phyloP scores from a whole-genome alignment of 352 stramenopile genomes.

The Sclerospora graminicola region DNA sequence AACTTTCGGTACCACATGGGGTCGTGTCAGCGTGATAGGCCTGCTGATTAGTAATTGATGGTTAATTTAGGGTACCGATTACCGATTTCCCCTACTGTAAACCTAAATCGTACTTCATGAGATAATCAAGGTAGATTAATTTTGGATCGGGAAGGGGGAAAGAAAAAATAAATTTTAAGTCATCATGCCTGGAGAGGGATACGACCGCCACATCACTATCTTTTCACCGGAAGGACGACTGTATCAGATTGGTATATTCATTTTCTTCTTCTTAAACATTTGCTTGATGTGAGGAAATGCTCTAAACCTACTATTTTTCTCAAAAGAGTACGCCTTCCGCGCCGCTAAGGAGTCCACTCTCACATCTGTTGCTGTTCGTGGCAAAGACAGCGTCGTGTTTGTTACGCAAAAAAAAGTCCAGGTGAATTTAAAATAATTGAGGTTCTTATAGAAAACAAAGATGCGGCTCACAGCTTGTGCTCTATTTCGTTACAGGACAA shows the following conservation, averaged over 20 bases:
- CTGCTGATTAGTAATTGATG: too few species aligned
- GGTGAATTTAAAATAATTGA: slow-evolving; percentile 24
- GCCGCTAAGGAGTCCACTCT: slow-evolving; percentile 89
- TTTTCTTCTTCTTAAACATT: neutral
- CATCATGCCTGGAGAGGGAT: slow-evolving; percentile 81
- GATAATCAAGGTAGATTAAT: neutral
- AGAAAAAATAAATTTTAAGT: slow-evolving; percentile 1
- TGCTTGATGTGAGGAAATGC: neutral
- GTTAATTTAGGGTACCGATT: too few species aligned
- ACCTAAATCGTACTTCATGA: slow-evolving; percentile 5
- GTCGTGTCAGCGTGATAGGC: too few species aligned
- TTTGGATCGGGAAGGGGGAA: slow-evolving; percentile 17
- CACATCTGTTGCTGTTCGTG: slow-evolving; percentile 94
- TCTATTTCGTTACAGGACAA: slow-evolving; percentile 54
- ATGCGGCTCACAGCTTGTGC: neutral
- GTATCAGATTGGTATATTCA: slow-evolving; percentile 91
- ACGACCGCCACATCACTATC: slow-evolving; percentile 94
- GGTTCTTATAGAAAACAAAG: neutral
- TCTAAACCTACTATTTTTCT: slow-evolving; percentile 81
- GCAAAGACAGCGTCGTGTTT: slow-evolving; percentile 89
- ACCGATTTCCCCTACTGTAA: too few species aligned
- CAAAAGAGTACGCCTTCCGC: slow-evolving; percentile 97
- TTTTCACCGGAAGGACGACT: slow-evolving; percentile 97
- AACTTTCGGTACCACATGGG: too few species aligned
- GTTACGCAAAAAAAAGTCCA: slow-evolving; percentile 99